Conservation (phyloP, 371 early-diverging fungal genomes). For the Syncephalis fuscata region DNA sequence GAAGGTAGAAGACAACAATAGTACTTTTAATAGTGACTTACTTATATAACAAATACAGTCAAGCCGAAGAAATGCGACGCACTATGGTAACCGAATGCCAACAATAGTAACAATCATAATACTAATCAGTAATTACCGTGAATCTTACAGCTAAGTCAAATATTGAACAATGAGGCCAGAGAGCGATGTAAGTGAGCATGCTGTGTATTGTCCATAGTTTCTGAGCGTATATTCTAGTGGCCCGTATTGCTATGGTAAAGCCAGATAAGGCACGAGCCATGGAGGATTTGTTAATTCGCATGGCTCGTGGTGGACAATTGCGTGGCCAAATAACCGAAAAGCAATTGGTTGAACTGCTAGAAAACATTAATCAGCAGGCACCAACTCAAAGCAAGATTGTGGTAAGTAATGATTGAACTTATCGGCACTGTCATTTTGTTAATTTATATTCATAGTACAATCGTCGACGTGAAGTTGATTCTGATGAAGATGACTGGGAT, state of each 20-base stretch:
- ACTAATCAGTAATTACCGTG: background rate
- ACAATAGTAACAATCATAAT: background rate
- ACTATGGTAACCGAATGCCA: slow-evolving; percentile 55
- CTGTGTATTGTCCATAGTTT: background rate
- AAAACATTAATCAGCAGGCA: slow-evolving; percentile 58
- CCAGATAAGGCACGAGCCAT: slow-evolving; percentile 77
- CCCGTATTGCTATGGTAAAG: slow-evolving; percentile 81
- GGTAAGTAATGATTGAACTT: slow-evolving; percentile 20
- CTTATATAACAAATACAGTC: slow-evolving; percentile 14
- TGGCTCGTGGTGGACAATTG: slow-evolving; percentile 76
- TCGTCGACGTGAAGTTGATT: slow-evolving; percentile 36
- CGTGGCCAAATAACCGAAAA: slow-evolving; percentile 63
- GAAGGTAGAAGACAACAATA: slow-evolving; percentile 5
- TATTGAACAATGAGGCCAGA: slow-evolving; percentile 69
- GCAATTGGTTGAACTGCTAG: slow-evolving; percentile 70
- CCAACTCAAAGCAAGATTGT: slow-evolving; percentile 49
- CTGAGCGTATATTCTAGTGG: slow-evolving; percentile 24
- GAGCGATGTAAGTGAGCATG: slow-evolving; percentile 48
- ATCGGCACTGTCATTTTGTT: background rate
- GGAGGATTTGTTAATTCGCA: slow-evolving; percentile 74
- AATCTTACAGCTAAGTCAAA: slow-evolving; percentile 42
- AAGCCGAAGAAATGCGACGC: slow-evolving; percentile 72
- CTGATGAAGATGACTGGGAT: slow-evolving; percentile 51
- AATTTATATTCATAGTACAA: slow-evolving; percentile 24
- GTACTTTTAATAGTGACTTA: slow-evolving; percentile 1